A percentile compares a stretch with the other conserved stretches of the same genome.
phyloP scores from a whole-genome alignment of 2,329 filamentous ascomycete species.

The Cercospora sojina region DNA sequence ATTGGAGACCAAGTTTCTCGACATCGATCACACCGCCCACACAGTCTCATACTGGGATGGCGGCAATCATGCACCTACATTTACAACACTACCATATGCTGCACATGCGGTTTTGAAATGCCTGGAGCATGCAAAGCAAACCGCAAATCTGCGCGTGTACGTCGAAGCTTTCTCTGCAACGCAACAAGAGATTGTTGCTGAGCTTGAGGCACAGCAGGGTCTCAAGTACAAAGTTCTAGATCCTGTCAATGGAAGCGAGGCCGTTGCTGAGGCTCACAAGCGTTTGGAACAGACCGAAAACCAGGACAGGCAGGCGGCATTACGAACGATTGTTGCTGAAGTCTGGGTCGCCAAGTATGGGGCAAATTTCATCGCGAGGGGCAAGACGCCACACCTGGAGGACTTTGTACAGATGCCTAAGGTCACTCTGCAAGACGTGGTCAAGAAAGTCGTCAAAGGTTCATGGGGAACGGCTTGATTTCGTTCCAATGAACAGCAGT shows the following conservation, averaged over 20 bases:
- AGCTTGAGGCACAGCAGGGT: constrained; percentile 64
- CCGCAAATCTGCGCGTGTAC: constrained; percentile 43
- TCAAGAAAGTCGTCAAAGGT: not conserved
- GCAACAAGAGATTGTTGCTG: constrained; percentile 59
- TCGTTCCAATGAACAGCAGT: not conserved
- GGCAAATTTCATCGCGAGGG: constrained; percentile 11
- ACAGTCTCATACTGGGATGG: constrained; percentile 33
- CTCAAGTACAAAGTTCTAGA: constrained; percentile 53
- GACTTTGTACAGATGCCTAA: constrained; percentile 17
- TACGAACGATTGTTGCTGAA: constrained; percentile 17
- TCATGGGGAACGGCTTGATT: not conserved
- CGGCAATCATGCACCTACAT: constrained; percentile 35
- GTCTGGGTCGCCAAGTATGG: constrained; percentile 22
- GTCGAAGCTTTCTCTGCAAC: constrained; percentile 69
- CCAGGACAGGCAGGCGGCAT: constrained; percentile 14
- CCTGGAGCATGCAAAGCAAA: constrained; percentile 34
- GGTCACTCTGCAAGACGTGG: constrained; percentile 13
- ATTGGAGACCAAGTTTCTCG: constrained; percentile 17
- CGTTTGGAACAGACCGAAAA: constrained; percentile 3
- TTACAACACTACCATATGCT: constrained; percentile 34
- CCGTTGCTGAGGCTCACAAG: constrained; percentile 18
- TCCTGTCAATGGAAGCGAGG: constrained; percentile 9
- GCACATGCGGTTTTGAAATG: constrained; percentile 34
- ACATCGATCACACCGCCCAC: constrained; percentile 18
- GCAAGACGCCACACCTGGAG: constrained; percentile 18